A percentile compares a stretch with the other conserved stretches of the same genome.
Conservation (phyloP, 768 basidiomycete species). For the Hypholoma fasciculare region DNA sequence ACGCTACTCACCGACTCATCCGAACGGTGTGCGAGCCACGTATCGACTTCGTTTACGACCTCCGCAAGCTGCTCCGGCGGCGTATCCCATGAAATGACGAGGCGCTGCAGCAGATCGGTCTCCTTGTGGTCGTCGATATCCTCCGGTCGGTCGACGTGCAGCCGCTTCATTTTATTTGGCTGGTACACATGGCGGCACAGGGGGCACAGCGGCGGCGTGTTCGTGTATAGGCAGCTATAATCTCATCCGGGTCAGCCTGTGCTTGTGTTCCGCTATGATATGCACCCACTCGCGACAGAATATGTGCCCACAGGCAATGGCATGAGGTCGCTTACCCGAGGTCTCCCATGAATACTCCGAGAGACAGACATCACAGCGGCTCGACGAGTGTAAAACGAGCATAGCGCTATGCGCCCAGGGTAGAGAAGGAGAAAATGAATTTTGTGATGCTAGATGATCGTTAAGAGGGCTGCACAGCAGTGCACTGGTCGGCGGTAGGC, state of each 20-base stretch:
- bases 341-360: slow-evolving; percentile 59
- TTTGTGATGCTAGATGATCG: not conserved
- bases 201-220: slow-evolving; percentile 57
- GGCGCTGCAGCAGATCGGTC: slow-evolving; percentile 34
- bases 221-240: slow-evolving; percentile 53
- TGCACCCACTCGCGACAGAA: slow-evolving; percentile 66
- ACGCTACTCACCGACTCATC: slow-evolving; percentile 38
- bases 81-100: slow-evolving; percentile 40
- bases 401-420: slow-evolving; percentile 16
- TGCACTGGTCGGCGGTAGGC: not conserved
- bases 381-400: slow-evolving; percentile 69
- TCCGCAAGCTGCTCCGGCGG: slow-evolving; percentile 34
- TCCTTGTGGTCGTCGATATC: slow-evolving; percentile 35
- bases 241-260: not conserved
- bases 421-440: not conserved
- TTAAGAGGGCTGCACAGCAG: slow-evolving; percentile 1
- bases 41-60: slow-evolving; percentile 46
- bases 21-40: slow-evolving; percentile 47
- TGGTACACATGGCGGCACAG: slow-evolving; percentile 65
- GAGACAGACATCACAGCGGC: slow-evolving; percentile 76
- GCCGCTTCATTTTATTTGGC: slow-evolving; percentile 58
- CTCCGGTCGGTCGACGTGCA: slow-evolving; percentile 59
- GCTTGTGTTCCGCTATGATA: not conserved
- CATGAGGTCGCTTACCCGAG: slow-evolving; percentile 56
- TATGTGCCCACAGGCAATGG: slow-evolving; percentile 76